Conservation (phyloP, 164 flowering plant genomes). For the Magnolia changhungtana region DNA sequence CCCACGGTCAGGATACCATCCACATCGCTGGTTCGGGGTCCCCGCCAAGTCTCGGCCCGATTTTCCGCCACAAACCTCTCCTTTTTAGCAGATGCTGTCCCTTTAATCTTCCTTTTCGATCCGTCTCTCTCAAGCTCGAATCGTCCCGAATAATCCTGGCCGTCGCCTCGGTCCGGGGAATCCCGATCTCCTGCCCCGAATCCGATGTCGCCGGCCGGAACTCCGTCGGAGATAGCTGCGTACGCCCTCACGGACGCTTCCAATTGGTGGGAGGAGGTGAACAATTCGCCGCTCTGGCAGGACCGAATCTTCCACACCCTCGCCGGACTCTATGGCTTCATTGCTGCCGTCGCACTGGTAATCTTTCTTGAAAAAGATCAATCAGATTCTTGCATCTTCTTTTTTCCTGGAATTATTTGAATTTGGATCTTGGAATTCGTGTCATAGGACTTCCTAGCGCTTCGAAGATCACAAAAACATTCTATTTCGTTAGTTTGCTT, state of each 20-base stretch:
- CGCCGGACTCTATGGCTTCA: conserved; percentile 66
- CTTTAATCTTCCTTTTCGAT: too few relatives aligned
- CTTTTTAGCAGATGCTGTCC: too few relatives aligned
- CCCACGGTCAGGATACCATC: too few relatives aligned
- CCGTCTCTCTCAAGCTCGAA: background rate
- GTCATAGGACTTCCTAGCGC: background rate
- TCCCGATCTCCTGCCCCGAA: background rate
- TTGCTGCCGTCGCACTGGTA: conserved; percentile 70
- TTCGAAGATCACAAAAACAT: background rate
- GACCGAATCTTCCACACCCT: conserved; percentile 72
- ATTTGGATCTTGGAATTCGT: background rate
- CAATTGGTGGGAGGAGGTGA: conserved; percentile 75
- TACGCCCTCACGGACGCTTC: conserved; percentile 35
- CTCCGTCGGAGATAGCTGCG: conserved; percentile 32
- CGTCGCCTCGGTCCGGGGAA: background rate
- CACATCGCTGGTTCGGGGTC: too few relatives aligned
- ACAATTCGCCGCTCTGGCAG: conserved; percentile 69
- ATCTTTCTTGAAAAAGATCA: background rate
- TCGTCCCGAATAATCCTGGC: background rate
- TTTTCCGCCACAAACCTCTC: too few relatives aligned
- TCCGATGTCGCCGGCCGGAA: conserved; percentile 13
- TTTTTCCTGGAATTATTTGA: background rate
- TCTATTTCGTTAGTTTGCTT: background rate
- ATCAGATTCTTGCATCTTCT: background rate
- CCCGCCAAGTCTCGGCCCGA: too few relatives aligned